phyloP scores from a whole-genome alignment of 495 filamentous ascomycete species.

The Sporormia fimetaria region DNA sequence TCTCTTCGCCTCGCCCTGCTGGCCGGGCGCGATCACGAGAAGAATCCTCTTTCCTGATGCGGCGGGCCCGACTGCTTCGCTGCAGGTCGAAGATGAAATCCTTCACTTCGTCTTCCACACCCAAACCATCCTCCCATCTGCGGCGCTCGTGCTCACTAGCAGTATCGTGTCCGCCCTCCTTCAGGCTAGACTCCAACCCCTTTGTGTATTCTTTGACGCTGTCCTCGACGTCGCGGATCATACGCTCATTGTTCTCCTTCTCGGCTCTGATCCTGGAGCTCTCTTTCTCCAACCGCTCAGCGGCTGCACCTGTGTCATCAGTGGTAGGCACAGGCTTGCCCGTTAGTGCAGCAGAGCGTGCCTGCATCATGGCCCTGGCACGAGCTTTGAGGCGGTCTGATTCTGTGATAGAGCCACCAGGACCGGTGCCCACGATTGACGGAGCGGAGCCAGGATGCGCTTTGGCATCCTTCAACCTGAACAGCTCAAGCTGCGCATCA shows the following conservation, averaged over 20 bases:
- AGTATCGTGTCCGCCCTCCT: conserved; percentile 61
- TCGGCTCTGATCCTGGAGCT: conserved; percentile 68
- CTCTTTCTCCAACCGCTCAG: conserved; percentile 74
- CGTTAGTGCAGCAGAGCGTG: conserved; percentile 81
- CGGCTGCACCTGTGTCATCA: conserved; percentile 54
- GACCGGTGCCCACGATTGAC: conserved; percentile 86
- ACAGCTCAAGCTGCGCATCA: conserved; percentile 85
- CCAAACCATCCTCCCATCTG: conserved; percentile 92
- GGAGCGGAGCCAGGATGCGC: conserved; percentile 72
- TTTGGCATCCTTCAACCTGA: conserved; percentile 87
- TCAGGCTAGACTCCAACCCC: conserved; percentile 74
- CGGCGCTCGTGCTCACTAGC: conserved; percentile 77
- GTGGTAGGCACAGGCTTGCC: conserved; percentile 59
- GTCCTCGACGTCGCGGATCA: conserved; percentile 95
- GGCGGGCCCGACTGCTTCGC: conserved; percentile 63
- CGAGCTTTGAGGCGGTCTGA: conserved; percentile 88
- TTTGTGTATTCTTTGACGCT: conserved; percentile 82
- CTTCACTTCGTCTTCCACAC: conserved; percentile 90
- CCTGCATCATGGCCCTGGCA: conserved; percentile 96
- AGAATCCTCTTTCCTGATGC: conserved; percentile 62
- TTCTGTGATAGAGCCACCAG: conserved; percentile 84
- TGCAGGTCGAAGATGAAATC: conserved; percentile 97
- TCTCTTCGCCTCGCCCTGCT: conserved; percentile 16
- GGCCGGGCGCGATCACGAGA: conserved; percentile 16
- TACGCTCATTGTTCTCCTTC: conserved; percentile 83